Conservation (phyloP, 192 early-diverging fungal species). For the Linnemannia elongata region DNA sequence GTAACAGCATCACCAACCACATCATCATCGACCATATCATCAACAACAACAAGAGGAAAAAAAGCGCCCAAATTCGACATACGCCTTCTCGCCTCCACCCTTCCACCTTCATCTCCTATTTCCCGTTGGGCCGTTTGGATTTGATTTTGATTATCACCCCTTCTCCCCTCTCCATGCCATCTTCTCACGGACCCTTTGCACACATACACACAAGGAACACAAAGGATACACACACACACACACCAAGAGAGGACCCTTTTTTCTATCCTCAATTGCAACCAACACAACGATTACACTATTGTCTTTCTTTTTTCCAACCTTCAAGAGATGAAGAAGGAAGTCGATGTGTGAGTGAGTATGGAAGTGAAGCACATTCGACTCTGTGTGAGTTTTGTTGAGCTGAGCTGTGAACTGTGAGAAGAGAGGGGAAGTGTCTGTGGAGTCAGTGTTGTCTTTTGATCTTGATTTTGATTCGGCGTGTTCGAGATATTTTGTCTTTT, state of each 20-base stretch:
- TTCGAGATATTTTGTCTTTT: not conserved
- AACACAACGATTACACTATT: no score
- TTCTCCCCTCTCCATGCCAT: not conserved
- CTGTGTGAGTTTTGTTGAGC: not conserved
- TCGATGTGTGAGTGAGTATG: not conserved
- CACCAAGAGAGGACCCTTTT: not conserved
- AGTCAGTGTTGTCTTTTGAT: not conserved
- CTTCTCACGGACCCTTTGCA: no score
- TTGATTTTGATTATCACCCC: not conserved
- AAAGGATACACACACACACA: not conserved
- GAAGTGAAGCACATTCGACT: not conserved
- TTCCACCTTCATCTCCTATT: not conserved
- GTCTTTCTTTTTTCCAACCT: not conserved
- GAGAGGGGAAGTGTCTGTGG: not conserved
- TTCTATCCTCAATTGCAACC: not conserved
- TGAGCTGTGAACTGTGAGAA: not conserved
- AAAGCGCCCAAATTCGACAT: not conserved
- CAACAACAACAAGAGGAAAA: not conserved
- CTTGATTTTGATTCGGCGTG: constrained; percentile 2
- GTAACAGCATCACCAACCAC: not conserved
- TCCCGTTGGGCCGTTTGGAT: not conserved
- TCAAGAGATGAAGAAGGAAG: not conserved
- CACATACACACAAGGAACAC: not conserved
- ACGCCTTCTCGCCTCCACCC: not conserved
- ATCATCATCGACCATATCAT: not conserved